Evolutionary conservation across 805 yeast species (phyloP).

Genomic region (Jamesozyma spencerorum): DNA sequence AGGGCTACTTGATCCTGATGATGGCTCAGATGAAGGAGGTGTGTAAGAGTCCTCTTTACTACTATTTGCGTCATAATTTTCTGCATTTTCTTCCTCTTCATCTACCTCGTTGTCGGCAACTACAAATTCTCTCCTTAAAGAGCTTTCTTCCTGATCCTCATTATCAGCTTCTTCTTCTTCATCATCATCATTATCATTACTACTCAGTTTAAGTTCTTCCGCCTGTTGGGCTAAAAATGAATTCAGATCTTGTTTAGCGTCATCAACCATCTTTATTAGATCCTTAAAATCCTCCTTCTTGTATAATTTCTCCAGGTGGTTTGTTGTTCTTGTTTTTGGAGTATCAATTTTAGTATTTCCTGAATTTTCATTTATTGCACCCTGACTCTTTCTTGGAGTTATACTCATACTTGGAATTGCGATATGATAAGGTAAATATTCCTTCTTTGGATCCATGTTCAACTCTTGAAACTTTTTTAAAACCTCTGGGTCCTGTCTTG

Average conservation of each 20-base stretch:
- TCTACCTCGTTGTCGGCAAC: not conserved
- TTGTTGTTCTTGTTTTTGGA: not conserved
- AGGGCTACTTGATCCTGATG: not conserved
- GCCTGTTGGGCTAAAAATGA: constrained; percentile 12
- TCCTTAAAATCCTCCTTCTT: constrained; percentile 22
- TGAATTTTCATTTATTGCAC: not conserved
- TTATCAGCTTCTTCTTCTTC: constrained; percentile 4
- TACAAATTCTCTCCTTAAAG: not conserved
- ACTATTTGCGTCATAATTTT: not conserved
- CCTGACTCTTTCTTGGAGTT: not conserved
- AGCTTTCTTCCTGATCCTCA: constrained; percentile 7
- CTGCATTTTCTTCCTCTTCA: not conserved
- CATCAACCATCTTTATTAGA: constrained; percentile 22
- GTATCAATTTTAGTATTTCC: not conserved
- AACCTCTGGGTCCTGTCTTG: constrained; percentile 20
- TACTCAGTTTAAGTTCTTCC: too few species aligned
- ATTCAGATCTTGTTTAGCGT: constrained; percentile 23
- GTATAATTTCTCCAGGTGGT: constrained; percentile 22
- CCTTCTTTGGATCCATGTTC: constrained; percentile 18
- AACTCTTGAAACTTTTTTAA: constrained; percentile 22
- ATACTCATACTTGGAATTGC: constrained; percentile 17
- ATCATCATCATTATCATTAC: constrained; percentile 4
- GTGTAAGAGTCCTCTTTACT: not conserved
- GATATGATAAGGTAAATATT: constrained; percentile 23
- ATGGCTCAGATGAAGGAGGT: not conserved